Base-by-base conservation (phyloP, 2,329 filamentous ascomycete species). In the Exophiala viscosa region DNA sequence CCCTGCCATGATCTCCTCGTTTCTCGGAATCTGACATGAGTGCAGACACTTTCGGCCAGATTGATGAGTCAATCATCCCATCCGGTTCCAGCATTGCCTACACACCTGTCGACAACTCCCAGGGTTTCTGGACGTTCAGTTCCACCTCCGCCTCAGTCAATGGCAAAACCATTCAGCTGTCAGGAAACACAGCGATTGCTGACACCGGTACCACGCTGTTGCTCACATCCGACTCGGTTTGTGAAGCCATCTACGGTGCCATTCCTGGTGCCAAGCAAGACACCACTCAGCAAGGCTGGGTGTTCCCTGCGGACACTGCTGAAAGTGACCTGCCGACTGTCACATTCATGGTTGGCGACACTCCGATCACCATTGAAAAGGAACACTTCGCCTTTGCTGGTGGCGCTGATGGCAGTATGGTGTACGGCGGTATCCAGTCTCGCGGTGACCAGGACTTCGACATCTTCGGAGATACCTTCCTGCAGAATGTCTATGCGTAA, bases 131-230 rank as follows among this genome's bases (percentile, higher is more conserved):
- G 86, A 72, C 78, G 66, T 82, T 88, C 65, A 65, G 74, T 5
- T 86, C 83, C 1, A 69, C 75, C 5, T 79, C 77, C 0, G 76
- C 76, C 15, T 76, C 74, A 0, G 72, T 89, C 58, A 82, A 82
- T 59, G 83, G 80, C 52, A 73, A 78, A 54, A 72, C 70, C 1
- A 68, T 84, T 28, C 44, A 69, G 1, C 73, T 77, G 8, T 65
- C 70, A 2, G 75, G 74, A 45, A 88, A 88, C 69, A 83, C 73
- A 31, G 84, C 85, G 40, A 87, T 89, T 59, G 82, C 80, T 34
- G 86, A 89, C 66, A 89, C 86, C 0, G 86, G 85, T 50, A 88
- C 85, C 28, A 86, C 85, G 0, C 76, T 89, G 45, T 80, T 80
- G 1, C 74, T 89, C 33, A 74, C 88, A 41, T 77, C 79, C 39